Percentiles rank a stretch among this genome's conserved stretches.
These are phyloP conservation scores for Colletotrichum limetticola DNA, from an alignment of 2,329 filamentous ascomycete genomes.

Conservation along the genomic window DNA sequence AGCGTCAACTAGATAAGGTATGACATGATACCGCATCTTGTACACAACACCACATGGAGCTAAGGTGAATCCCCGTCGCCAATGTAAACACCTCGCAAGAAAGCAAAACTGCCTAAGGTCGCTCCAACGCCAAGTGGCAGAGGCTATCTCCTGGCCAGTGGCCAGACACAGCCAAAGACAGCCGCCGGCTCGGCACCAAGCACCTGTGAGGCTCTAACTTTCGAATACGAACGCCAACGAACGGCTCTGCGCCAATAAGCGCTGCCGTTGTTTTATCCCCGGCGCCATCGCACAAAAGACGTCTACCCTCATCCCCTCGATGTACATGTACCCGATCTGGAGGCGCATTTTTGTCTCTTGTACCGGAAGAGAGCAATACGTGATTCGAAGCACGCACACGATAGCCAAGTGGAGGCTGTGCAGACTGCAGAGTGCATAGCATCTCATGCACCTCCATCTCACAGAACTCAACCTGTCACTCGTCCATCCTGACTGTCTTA, in stretches of 20 bases:
- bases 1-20: neutral
- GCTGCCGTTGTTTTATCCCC: neutral
- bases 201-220: neutral
- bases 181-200: too few relatives aligned
- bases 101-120: neutral
- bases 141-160: neutral
- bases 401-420: neutral
- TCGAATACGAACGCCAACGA: neutral
- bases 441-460: neutral
- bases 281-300: neutral
- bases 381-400: neutral
- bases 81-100: neutral
- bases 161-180: too few relatives aligned
- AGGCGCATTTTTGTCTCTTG: neutral
- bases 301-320: too few relatives aligned
- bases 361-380: neutral
- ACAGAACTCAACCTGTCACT: neutral
- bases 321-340: neutral
- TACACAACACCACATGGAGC: neutral
- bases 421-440: neutral
- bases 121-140: neutral
- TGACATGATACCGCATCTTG: neutral
- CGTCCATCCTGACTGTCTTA: neutral
- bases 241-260: neutral
- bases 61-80: neutral